Base-by-base conservation (phyloP, 495 filamentous ascomycete genomes). In the Penicillium salamii region DNA sequence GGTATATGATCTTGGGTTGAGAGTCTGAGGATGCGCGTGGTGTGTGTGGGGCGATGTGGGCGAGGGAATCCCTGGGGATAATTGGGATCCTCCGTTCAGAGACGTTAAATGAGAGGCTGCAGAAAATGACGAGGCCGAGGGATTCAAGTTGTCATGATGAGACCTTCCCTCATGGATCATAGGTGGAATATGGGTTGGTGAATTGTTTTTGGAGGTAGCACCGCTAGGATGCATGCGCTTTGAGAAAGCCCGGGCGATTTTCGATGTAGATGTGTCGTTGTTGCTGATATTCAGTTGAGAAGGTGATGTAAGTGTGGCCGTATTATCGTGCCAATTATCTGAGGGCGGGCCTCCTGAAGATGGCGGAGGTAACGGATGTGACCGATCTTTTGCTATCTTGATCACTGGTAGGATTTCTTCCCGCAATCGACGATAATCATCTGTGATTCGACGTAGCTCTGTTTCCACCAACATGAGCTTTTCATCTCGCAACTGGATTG, bases 351-450 rank as follows among this genome's bases (percentile, higher is more conserved):
- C 54, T 1, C 52, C 43, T 63, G 76, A 51, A 60, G 80, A 67
- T 9, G 69, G 69, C 33, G 71, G 69, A 15, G 93, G 93, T 3
- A 98, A 71, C 13, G 93, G 93, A 59, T 92, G 89, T 45, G 91
- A 88, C 53, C 81, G 84, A 55, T 97, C 90, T 65, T 97, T 97
- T 50, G 84, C 84, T 70, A 95, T 83, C 36, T 90, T 87, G 57
- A 95, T 82, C 4, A 95, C 84, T 15, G 93, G 92, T 18, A 98
- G 72, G 52, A 96, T 80, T 54, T 98, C 92, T 67, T 97, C 89
- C 37, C 93, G 80, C 54, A 98, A 66, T 52, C 85, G 81, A 45
- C 84, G 76, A 60, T 95, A 92, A 54, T 96, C 90, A 29, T 96
- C 89, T 11, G 85, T 84, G 55, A 97, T 76, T 49, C 85, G 80